phyloP scores from a whole-genome alignment of 108 stramenopile species.

The Cyclotella cryptica region DNA sequence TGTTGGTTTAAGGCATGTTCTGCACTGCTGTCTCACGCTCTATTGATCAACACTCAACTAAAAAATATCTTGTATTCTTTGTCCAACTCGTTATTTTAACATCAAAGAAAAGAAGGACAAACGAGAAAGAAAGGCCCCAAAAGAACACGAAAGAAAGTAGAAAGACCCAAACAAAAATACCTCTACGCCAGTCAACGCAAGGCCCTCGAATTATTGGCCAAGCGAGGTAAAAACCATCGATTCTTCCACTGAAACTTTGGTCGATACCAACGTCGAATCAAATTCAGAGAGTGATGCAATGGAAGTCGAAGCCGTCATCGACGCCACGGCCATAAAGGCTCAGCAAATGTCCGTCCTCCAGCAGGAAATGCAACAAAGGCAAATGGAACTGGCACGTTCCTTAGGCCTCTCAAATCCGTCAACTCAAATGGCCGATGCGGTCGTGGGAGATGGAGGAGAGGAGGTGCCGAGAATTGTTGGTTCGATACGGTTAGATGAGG shows the following conservation, averaged over 20 bases:
- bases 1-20: neutral
- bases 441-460: constrained; percentile 50
- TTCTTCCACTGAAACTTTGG: neutral
- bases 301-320: neutral
- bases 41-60: neutral
- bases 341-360: constrained; percentile 18
- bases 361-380: constrained; percentile 31
- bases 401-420: constrained; percentile 60
- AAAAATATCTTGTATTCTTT: neutral
- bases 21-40: neutral
- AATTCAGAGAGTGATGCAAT: neutral
- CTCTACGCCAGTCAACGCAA: constrained; percentile 68
- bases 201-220: constrained; percentile 21
- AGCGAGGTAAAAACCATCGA: neutral
- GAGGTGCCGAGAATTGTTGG: constrained; percentile 62
- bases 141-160: constrained; percentile 65
- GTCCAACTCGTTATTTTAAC: too few relatives aligned
- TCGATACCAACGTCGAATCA: neutral
- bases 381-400: constrained; percentile 42
- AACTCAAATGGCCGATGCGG: constrained; percentile 63
- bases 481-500: constrained; percentile 57
- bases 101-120: too few relatives aligned
- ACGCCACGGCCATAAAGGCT: neutral
- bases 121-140: constrained; percentile 41
- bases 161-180: constrained; percentile 74